Evolutionary conservation across 306 rosid species (phyloP).

Genomic region (Cicer arietinum): DNA sequence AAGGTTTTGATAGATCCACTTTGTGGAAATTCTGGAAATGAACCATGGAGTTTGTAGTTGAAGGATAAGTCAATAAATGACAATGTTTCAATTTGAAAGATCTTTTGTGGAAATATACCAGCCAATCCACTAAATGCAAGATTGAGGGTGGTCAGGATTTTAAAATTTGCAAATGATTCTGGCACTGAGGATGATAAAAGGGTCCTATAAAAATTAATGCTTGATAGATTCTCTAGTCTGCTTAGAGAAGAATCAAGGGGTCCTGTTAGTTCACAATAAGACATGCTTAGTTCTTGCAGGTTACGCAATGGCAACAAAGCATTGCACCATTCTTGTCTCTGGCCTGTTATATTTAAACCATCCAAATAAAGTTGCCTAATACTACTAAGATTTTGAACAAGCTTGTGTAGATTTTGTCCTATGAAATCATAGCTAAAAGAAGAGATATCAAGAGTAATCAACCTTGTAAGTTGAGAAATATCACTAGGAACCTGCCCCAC

Average conservation of each 20-base stretch:
- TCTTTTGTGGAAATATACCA: conserved; percentile 46
- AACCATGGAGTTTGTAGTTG: conserved; percentile 41
- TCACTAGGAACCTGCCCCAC: conserved; percentile 49
- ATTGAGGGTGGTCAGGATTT: conserved; percentile 31
- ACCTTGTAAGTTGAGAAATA: conserved; percentile 52
- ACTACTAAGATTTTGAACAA: conserved; percentile 46
- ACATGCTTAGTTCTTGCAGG: conserved; percentile 46
- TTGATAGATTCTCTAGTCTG: conserved; percentile 38
- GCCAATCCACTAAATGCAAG: conserved; percentile 17
- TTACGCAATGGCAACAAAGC: conserved; percentile 14
- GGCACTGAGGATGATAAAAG: conserved; percentile 48
- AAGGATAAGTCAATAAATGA: conserved; percentile 41
- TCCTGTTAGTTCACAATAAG: conserved; percentile 30
- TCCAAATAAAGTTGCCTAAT: conserved; percentile 57
- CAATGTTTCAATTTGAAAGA: conserved; percentile 39
- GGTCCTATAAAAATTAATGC: conserved; percentile 40
- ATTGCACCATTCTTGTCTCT: conserved; percentile 55
- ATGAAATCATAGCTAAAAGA: too few species aligned
- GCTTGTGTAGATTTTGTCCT: not conserved
- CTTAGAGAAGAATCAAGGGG: conserved; percentile 42
- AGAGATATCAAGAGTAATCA: conserved; percentile 46
- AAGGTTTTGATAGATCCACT: conserved; percentile 41
- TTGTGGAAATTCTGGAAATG: conserved; percentile 36
- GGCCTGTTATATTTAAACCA: conserved; percentile 50
- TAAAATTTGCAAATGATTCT: conserved; percentile 32